Conservation (phyloP, 495 filamentous ascomycete species). For the Aspergillus nidulans region DNA sequence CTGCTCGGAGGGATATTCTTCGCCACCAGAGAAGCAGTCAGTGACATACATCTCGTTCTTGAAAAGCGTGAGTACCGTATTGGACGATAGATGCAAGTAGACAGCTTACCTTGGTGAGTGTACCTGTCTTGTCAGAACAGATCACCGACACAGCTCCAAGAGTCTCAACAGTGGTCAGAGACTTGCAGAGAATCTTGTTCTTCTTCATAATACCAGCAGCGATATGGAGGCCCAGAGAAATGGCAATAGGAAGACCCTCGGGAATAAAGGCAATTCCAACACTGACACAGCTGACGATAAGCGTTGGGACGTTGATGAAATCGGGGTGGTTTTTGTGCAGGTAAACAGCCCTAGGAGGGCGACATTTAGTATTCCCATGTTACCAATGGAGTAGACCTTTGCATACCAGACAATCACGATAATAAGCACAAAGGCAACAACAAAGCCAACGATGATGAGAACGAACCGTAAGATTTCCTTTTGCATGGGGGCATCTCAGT, state of each 20-base stretch:
- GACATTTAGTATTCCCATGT: too few relatives aligned
- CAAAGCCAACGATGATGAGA: constrained; percentile 50
- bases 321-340: constrained; percentile 50
- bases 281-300: constrained; percentile 60
- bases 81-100: background rate
- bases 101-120: constrained; percentile 52
- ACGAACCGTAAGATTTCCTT: constrained; percentile 64
- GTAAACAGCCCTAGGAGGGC: constrained; percentile 48
- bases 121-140: constrained; percentile 68
- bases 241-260: constrained; percentile 61
- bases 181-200: constrained; percentile 63
- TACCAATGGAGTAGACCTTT: too few relatives aligned
- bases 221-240: constrained; percentile 54
- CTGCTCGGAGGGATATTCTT: background rate
- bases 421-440: constrained; percentile 51
- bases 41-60: constrained; percentile 60
- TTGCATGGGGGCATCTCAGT: constrained; percentile 56
- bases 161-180: constrained; percentile 64
- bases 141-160: constrained; percentile 63
- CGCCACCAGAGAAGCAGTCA: constrained; percentile 31
- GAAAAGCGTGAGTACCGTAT: background rate
- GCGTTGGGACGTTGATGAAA: constrained; percentile 61
- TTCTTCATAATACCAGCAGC: constrained; percentile 57
- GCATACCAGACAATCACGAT: constrained; percentile 55
- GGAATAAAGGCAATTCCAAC: constrained; percentile 67